phyloP scores from a whole-genome alignment of 768 basidiomycete genomes.

The Xerocomus spinulosus region DNA sequence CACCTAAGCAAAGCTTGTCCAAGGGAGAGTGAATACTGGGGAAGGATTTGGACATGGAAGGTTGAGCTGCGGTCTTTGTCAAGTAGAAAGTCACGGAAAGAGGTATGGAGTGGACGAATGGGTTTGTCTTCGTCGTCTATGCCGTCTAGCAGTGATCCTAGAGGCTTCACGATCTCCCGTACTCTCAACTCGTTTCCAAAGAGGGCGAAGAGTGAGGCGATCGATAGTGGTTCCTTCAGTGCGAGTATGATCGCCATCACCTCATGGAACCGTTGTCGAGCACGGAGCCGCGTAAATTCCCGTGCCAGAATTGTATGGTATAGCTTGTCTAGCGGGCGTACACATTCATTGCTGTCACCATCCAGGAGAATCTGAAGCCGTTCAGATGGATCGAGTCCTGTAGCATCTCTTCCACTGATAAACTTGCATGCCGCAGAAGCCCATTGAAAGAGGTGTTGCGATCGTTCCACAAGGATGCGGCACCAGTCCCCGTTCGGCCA shows the following conservation, averaged over 20 bases:
- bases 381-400: background rate
- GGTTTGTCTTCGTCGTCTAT: too few relatives aligned
- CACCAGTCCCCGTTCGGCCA: slow-evolving; percentile 7
- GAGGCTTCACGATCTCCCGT: background rate
- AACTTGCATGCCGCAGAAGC: slow-evolving; percentile 15
- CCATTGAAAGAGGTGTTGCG: slow-evolving; percentile 24
- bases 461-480: slow-evolving; percentile 7
- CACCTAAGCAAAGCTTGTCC: too few relatives aligned
- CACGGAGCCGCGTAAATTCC: background rate
- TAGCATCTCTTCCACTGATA: slow-evolving; percentile 6
- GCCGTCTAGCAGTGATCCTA: too few relatives aligned
- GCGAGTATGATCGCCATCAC: background rate
- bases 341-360: too few relatives aligned
- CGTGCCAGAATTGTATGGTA: background rate
- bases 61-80: too few relatives aligned
- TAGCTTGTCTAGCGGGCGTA: background rate
- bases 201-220: background rate
- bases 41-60: too few relatives aligned
- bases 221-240: background rate
- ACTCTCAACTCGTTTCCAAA: background rate
- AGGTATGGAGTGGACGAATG: too few relatives aligned
- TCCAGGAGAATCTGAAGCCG: background rate
- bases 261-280: background rate
- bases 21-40: too few relatives aligned
- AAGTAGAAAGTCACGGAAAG: too few relatives aligned